Percentiles rank a stretch among this genome's conserved stretches.
These are phyloP conservation scores for Solanum arcanum DNA, from an alignment of 257 asterid species.

Conservation along the genomic window DNA sequence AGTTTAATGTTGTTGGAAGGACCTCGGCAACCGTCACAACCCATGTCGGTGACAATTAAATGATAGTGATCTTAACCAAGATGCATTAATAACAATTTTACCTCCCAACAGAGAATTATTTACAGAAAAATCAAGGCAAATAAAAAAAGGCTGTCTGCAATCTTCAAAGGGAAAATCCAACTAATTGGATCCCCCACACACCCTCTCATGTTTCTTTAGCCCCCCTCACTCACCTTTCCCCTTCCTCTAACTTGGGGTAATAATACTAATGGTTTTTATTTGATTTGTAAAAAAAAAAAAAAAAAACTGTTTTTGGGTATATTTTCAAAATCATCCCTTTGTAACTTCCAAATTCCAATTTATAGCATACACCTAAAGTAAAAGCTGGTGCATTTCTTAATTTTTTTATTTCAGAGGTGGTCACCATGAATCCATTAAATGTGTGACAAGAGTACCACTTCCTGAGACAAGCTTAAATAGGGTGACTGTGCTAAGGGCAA, in stretches of 20 bases:
- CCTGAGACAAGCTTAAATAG: background rate
- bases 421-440: background rate
- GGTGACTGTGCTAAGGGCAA: background rate
- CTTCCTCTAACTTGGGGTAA: background rate
- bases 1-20: background rate
- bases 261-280: background rate
- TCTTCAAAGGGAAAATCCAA: background rate
- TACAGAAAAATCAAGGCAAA: background rate
- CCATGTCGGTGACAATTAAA: background rate
- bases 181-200: background rate
- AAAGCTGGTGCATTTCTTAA: background rate
- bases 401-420: background rate
- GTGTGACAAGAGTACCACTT: background rate
- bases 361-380: background rate
- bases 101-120: background rate
- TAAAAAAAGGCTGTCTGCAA: background rate
- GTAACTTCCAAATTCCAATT: background rate
- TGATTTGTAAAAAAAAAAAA: background rate
- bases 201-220: background rate
- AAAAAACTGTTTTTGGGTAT: background rate
- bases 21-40: background rate
- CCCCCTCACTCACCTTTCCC: background rate
- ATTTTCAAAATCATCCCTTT: background rate
- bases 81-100: background rate
- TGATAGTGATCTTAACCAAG: background rate